Percentiles rank a stretch among this genome's conserved stretches.
These are phyloP conservation scores for Trichoderma endophyticum DNA, from an alignment of 2,329 filamentous ascomycete genomes.

Conservation along the genomic window DNA sequence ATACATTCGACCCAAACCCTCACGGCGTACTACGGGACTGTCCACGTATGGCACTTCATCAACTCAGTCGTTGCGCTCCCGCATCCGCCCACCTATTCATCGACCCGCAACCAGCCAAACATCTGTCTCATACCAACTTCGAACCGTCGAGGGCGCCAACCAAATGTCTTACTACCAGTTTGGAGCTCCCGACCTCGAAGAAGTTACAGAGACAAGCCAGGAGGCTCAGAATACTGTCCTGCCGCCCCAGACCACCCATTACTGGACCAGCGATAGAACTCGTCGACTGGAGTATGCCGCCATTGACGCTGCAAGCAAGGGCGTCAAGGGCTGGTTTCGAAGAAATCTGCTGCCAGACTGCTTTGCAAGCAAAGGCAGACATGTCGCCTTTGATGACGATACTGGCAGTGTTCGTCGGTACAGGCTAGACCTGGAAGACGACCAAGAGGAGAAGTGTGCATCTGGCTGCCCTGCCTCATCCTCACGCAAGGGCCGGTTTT, in stretches of 20 bases:
- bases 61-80: constrained; percentile 30
- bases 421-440: constrained; percentile 54
- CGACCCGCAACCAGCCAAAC: constrained; percentile 35
- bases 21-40: constrained; percentile 35
- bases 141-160: constrained; percentile 34
- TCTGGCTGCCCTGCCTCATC: background rate
- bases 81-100: constrained; percentile 41
- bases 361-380: constrained; percentile 50
- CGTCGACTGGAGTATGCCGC: constrained; percentile 63
- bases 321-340: constrained; percentile 59
- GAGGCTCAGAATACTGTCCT: constrained; percentile 30
- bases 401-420: constrained; percentile 62
- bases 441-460: constrained; percentile 30
- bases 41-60: constrained; percentile 26
- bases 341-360: constrained; percentile 59
- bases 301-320: constrained; percentile 60
- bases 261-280: constrained; percentile 64
- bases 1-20: constrained; percentile 29
- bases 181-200: constrained; percentile 41
- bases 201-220: constrained; percentile 26
- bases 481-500: constrained; percentile 29
- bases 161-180: constrained; percentile 49
- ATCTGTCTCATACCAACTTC: constrained; percentile 24
- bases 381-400: constrained; percentile 59
- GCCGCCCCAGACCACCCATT: constrained; percentile 58